These are phyloP conservation scores for Cryptococcus sp. DNA, from an alignment of 1,284 basidiomycete genomes.

Conservation along the genomic window DNA sequence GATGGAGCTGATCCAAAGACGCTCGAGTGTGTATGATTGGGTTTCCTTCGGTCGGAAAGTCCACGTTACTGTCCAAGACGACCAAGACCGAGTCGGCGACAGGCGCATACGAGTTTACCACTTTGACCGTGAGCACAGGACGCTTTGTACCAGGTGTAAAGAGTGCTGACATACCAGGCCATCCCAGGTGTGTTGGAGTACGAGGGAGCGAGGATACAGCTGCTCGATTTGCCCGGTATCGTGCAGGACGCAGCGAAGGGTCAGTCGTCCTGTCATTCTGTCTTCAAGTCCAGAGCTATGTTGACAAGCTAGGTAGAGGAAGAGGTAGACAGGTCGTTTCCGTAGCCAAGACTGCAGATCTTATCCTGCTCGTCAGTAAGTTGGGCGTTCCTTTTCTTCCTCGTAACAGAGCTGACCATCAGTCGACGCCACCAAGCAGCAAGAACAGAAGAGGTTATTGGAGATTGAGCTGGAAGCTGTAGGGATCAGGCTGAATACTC, in stretches of 20 bases:
- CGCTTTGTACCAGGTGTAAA: conserved; percentile 2
- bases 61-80: conserved; percentile 83
- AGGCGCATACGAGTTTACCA: conserved; percentile 95
- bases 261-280: no score
- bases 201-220: conserved; percentile 84
- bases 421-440: conserved; percentile 94
- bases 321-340: conserved; percentile 90
- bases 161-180: no score
- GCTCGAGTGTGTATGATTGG: conserved; percentile 89
- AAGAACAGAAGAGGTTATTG: conserved; percentile 79
- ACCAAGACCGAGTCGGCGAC: conserved; percentile 84
- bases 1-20: conserved; percentile 49
- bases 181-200: conserved; percentile 94
- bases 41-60: conserved; percentile 93
- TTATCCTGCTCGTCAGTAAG: conserved; percentile 89
- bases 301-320: conserved; percentile 64
- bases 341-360: conserved; percentile 91
- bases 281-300: no score
- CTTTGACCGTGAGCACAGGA: conserved; percentile 74
- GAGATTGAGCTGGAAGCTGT: conserved; percentile 94
- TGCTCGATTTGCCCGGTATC: conserved; percentile 94
- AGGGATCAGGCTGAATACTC: conserved; percentile 88
- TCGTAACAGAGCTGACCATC: neutral
- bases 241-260: conserved; percentile 93
- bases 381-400: conserved; percentile 47